Evolutionary conservation across 75 land plant species (phyloP).

Genomic region (Pinus taeda): DNA sequence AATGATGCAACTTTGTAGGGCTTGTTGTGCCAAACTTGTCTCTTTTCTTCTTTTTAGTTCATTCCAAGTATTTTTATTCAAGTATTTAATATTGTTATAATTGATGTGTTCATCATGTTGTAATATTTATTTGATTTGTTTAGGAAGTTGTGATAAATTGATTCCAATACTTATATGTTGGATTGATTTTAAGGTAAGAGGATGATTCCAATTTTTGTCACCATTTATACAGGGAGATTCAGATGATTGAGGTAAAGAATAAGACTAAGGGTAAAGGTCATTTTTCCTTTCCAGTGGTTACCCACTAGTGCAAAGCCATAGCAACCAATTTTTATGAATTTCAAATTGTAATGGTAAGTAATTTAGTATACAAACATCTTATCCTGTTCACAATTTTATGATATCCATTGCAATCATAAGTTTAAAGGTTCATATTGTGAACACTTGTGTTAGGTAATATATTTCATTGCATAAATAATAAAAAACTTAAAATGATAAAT

Average conservation of each 20-base stretch:
- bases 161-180: constrained; percentile 1
- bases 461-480: neutral
- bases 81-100: neutral
- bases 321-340: constrained; percentile 95
- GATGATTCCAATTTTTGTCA: constrained; percentile 86
- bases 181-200: constrained; percentile 58
- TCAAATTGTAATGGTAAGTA: constrained; percentile 77
- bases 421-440: neutral
- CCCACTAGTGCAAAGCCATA: constrained; percentile 88
- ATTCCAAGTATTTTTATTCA: neutral
- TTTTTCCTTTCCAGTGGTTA: constrained; percentile 29
- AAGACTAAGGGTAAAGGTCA: constrained; percentile 56
- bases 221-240: constrained; percentile 79
- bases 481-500: neutral
- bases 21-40: neutral
- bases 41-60: neutral
- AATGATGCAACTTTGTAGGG: no score
- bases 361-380: neutral
- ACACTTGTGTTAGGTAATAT: neutral
- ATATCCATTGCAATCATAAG: neutral
- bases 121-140: neutral
- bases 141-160: neutral
- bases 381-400: neutral
- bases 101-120: neutral
- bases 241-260: constrained; percentile 48